phyloP scores from a whole-genome alignment of 2,329 filamentous ascomycete species.

The Aspergillus sp. region DNA sequence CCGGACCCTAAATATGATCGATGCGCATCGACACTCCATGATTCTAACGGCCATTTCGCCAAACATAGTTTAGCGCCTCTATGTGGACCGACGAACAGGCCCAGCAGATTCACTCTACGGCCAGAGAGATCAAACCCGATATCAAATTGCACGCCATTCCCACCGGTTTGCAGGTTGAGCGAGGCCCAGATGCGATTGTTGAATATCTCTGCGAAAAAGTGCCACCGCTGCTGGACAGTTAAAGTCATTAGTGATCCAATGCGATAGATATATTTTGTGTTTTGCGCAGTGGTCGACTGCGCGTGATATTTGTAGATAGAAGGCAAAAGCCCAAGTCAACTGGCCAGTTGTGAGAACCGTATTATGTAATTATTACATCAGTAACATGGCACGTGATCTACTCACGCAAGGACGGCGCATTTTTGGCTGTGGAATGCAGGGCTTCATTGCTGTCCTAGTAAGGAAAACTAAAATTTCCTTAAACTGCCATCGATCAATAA shows the following conservation, averaged over 20 bases:
- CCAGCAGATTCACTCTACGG: slow-evolving; percentile 30
- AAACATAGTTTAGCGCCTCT: slow-evolving; percentile 51
- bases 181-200: slow-evolving; percentile 36
- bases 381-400: neutral
- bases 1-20: neutral
- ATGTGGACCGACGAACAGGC: slow-evolving; percentile 46
- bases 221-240: slow-evolving; percentile 30
- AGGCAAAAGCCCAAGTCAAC: neutral
- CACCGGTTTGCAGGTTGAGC: slow-evolving; percentile 35
- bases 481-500: too few species aligned
- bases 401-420: neutral
- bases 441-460: too few species aligned
- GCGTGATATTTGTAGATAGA: neutral
- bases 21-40: neutral
- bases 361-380: neutral
- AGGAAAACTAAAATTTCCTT: too few species aligned
- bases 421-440: too few species aligned
- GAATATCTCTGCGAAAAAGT: slow-evolving; percentile 36
- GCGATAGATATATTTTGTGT: neutral
- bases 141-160: slow-evolving; percentile 39
- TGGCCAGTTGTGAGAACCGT: neutral
- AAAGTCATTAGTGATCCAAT: neutral
- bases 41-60: neutral
- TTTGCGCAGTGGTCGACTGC: neutral
- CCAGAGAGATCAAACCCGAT: slow-evolving; percentile 27